Conservation (phyloP, 208 protist species). For the Vickermania ingenoplastis region DNA sequence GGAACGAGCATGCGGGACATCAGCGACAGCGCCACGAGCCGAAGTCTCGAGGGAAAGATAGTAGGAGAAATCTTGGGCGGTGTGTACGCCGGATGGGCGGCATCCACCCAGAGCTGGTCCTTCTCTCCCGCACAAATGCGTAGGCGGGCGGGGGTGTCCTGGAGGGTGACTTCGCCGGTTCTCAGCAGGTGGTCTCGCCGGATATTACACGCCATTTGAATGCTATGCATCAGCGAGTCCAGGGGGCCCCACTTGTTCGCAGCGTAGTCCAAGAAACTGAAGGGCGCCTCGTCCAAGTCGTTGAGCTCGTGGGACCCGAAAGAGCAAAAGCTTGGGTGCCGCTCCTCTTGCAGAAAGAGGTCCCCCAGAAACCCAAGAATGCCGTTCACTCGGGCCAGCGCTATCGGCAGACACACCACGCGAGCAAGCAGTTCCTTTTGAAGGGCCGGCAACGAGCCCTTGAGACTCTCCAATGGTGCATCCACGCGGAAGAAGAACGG, state of each 20-base stretch:
- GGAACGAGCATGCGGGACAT: background rate
- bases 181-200: background rate
- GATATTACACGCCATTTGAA: background rate
- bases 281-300: background rate
- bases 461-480: no score
- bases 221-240: background rate
- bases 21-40: background rate
- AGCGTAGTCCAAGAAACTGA: background rate
- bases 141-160: background rate
- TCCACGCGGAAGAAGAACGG: no score
- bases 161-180: background rate
- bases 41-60: background rate
- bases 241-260: background rate
- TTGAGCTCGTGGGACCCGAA: background rate
- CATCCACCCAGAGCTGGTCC: background rate
- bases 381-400: constrained; percentile 32
- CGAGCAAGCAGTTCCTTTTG: constrained; percentile 18
- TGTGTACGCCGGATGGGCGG: background rate
- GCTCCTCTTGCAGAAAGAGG: constrained; percentile 11
- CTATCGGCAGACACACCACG: constrained; percentile 28
- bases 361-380: constrained; percentile 40
- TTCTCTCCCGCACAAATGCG: background rate
- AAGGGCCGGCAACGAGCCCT: no score
- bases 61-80: background rate
- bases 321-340: background rate